Evolutionary conservation across 2,329 filamentous ascomycete species (phyloP), one percentile per base, ranked within the genome.

Genomic region (Didymella glomerata): DNA sequence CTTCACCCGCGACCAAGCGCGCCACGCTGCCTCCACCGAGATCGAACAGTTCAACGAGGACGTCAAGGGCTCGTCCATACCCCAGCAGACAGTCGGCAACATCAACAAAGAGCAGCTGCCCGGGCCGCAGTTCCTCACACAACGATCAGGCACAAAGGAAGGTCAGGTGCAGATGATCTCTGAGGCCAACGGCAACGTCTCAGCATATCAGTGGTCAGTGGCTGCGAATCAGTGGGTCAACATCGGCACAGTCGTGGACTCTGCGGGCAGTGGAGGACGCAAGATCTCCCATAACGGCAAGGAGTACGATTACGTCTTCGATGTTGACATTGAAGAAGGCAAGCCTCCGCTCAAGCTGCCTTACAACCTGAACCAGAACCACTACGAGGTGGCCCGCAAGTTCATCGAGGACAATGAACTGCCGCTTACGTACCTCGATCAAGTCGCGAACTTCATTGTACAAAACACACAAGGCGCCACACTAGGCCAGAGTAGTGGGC

Each of bases 231-330:
- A 93, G 74, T 97, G 93, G 93, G 83, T 92, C 57, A 90, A 90
- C 62, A 90, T 98, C 9, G 95, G 95, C n/a, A 96, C 93, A 0
- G 93, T 99, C 0, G 95, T 98, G 11, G 92, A 96, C 68, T 87
- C 92, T 3, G 91, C 90, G 5, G 92, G 90, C 36, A 96, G 92
- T 73, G 92, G 88, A 65, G 91, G 92, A 11, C 73, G 74, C 11
- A 81, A 80, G 52, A 75, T 78, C 14, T 87, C 87, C 58, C 90
- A 94, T 73, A 83, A 91, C 1, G 94, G 94, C 30, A 87, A 96
- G 73, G 91, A 94, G 61, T 99, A 96, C 75, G 95, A 99, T 74
- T 97, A 90, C 70, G 93, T 99, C 9, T 98, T 98, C 67, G 93
- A 97, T 72, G 93, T 97, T 25, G 93, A 97, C 69, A 96, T 97